These are phyloP conservation scores for Mimosa pudica DNA, from an alignment of 306 rosid genomes.

Conservation along the genomic window DNA sequence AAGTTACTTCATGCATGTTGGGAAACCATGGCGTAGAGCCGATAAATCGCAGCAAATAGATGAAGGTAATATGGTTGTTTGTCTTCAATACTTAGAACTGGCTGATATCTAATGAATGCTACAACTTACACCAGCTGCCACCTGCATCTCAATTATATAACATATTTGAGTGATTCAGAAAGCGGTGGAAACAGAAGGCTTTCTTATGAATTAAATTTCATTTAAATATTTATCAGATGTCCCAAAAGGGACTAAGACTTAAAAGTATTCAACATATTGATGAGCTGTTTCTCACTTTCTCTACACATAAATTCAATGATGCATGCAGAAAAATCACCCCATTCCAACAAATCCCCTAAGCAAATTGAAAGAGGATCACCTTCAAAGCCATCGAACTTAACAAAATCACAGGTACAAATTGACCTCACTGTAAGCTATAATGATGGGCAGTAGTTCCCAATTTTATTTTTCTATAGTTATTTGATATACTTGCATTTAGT, in stretches of 20 bases:
- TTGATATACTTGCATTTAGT: slow-evolving; percentile 7
- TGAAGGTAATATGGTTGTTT: slow-evolving; percentile 54
- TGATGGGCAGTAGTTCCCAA: slow-evolving; percentile 14
- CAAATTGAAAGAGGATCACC: slow-evolving; percentile 44
- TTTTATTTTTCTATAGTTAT: neutral
- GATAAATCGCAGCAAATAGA: slow-evolving; percentile 40
- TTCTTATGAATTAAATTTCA: neutral
- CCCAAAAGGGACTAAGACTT: neutral
- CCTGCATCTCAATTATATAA: slow-evolving; percentile 6
- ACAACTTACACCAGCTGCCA: slow-evolving; percentile 6
- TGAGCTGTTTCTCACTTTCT: slow-evolving; percentile 18
- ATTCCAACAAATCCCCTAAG: slow-evolving; percentile 46
- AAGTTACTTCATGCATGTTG: slow-evolving; percentile 71
- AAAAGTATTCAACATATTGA: neutral
- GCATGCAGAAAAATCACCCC: slow-evolving; percentile 52
- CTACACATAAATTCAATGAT: slow-evolving; percentile 26
- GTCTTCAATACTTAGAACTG: slow-evolving; percentile 13
- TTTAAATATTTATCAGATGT: too few species aligned
- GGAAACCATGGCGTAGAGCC: slow-evolving; percentile 90
- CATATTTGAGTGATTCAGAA: slow-evolving; percentile 22
- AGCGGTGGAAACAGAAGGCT: slow-evolving; percentile 7
- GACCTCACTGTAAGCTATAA: neutral
- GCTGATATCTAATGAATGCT: slow-evolving; percentile 15
- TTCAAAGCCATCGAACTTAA: slow-evolving; percentile 45
- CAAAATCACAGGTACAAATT: slow-evolving; percentile 54